phyloP scores from a whole-genome alignment of 495 filamentous ascomycete species.

The Schizothecium vesticola region DNA sequence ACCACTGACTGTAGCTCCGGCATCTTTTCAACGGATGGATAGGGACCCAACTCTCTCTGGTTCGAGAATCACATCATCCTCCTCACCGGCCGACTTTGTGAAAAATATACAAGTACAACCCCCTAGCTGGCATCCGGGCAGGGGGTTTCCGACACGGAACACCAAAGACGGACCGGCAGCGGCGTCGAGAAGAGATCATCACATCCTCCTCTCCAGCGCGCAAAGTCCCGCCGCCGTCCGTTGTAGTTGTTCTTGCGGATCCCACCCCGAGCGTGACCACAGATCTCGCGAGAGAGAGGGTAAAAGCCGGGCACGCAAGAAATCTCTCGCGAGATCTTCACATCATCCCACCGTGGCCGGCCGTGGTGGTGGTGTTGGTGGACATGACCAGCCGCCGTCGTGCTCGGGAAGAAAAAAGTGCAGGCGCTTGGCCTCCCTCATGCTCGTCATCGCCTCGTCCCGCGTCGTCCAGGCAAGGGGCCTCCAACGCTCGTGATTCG shows the following conservation, averaged over 20 bases:
- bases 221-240: not conserved
- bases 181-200: not conserved
- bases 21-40: not conserved
- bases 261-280: not conserved
- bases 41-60: not conserved
- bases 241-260: not conserved
- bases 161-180: not conserved
- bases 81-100: not conserved
- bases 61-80: not conserved
- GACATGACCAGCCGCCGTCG: not conserved
- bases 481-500: slow-evolving; percentile 1
- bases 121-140: not conserved
- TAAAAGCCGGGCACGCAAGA: not conserved
- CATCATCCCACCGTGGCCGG: not conserved
- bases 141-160: not conserved
- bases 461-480: slow-evolving; percentile 2
- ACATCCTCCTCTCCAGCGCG: not conserved
- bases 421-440: not conserved
- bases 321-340: not conserved
- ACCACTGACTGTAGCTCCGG: not conserved
- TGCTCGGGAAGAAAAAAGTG: not conserved
- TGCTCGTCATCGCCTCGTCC: not conserved
- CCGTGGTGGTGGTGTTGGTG: not conserved
- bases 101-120: not conserved
- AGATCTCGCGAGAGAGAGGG: not conserved